Conservation (phyloP, 1,139 yeast genomes). For the Suhomyces anneliseae region DNA sequence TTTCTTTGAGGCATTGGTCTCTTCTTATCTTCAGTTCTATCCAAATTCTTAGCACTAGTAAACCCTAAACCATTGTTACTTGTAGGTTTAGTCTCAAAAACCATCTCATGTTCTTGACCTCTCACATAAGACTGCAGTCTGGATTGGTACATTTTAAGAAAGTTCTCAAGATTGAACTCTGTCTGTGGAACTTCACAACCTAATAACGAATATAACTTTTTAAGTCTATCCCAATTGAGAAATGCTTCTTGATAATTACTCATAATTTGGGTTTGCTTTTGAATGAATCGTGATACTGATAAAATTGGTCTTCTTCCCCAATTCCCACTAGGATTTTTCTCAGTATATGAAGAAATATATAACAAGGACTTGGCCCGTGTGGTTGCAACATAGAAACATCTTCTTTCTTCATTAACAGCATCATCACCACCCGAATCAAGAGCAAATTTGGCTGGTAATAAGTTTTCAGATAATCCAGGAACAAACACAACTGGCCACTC, state of each 20-base stretch:
- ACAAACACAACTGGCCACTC: slow-evolving; percentile 94
- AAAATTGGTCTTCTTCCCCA: slow-evolving; percentile 26
- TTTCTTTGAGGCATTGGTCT: neutral
- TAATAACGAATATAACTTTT: slow-evolving; percentile 19
- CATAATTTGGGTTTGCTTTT: slow-evolving; percentile 9
- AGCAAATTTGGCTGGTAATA: slow-evolving; percentile 54
- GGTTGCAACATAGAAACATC: slow-evolving; percentile 84
- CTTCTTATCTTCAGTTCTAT: slow-evolving; percentile 5
- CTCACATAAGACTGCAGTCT: slow-evolving; percentile 13
- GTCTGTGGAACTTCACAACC: slow-evolving; percentile 3
- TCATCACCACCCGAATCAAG: slow-evolving; percentile 33
- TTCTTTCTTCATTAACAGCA: slow-evolving; percentile 67
- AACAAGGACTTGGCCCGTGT: slow-evolving; percentile 69
- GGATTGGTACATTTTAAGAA: slow-evolving; percentile 12
- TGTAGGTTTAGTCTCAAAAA: slow-evolving; percentile 5
- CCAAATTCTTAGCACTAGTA: slow-evolving; percentile 13
- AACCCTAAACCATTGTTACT: slow-evolving; percentile 9
- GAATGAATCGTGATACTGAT: slow-evolving; percentile 34
- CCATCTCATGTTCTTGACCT: slow-evolving; percentile 12
- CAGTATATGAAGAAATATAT: slow-evolving; percentile 37
- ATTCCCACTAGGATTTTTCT: slow-evolving; percentile 15
- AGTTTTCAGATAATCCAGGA: slow-evolving; percentile 64
- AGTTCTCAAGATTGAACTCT: slow-evolving; percentile 9
- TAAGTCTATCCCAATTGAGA: slow-evolving; percentile 15
- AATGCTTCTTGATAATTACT: slow-evolving; percentile 21